phyloP scores from a whole-genome alignment of 352 stramenopile species.

The Pythium rishiriense region DNA sequence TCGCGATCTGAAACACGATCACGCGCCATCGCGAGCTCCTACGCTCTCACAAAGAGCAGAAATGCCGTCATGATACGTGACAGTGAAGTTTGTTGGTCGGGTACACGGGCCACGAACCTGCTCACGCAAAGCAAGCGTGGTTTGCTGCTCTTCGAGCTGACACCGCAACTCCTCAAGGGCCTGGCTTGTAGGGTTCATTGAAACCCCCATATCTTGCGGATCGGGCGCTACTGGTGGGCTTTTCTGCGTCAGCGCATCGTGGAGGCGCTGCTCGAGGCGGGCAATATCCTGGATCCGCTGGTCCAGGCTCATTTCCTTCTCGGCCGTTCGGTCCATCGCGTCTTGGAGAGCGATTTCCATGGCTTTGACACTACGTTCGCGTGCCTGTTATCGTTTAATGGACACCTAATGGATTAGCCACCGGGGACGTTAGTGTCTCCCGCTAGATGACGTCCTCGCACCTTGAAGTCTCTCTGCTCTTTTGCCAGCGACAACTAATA shows the following conservation, averaged over 20 bases:
- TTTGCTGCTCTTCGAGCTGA: not conserved
- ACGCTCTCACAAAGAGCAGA: not conserved
- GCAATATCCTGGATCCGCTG: conserved; percentile 42
- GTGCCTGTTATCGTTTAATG: conserved; percentile 21
- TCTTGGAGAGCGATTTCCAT: conserved; percentile 39
- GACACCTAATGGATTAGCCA: not conserved
- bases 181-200: not conserved
- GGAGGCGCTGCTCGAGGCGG: conserved; percentile 41
- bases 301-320: conserved; percentile 42
- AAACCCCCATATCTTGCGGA: not conserved
- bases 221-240: not conserved
- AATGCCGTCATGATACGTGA: too few species aligned
- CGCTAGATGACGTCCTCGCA: conserved; percentile 1
- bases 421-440: too few species aligned
- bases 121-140: not conserved
- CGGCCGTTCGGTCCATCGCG: conserved; percentile 28
- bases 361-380: conserved; percentile 35
- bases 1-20: conserved; percentile 6
- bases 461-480: conserved; percentile 40
- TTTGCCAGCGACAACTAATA: conserved; percentile 30
- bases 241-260: conserved; percentile 35
- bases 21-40: conserved; percentile 5
- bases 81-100: not conserved
- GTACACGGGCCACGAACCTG: not conserved
- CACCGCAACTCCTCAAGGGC: not conserved